phyloP scores from a whole-genome alignment of 1,284 basidiomycete genomes.

The Pascua sp. region DNA sequence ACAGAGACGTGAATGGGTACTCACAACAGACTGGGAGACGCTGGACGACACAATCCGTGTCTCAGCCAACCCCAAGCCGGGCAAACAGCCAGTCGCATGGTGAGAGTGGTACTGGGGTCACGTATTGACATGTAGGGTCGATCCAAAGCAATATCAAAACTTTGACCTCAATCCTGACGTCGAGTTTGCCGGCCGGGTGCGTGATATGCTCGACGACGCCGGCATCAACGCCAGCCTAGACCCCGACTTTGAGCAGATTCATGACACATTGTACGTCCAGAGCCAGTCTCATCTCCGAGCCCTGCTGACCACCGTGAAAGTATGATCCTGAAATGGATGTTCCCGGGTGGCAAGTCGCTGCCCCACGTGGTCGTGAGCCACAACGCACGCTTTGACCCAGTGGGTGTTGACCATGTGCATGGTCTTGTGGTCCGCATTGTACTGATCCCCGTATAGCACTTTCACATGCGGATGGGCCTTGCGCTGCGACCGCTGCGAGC shows the following conservation, averaged over 20 bases:
- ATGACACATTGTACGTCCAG: slow-evolving; percentile 22
- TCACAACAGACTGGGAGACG: slow-evolving; percentile 25
- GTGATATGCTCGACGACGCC: slow-evolving; percentile 15
- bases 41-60: slow-evolving; percentile 25
- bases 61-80: slow-evolving; percentile 22
- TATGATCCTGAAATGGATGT: slow-evolving; percentile 34
- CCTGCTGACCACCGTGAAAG: too few species aligned
- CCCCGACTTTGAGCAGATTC: slow-evolving; percentile 29
- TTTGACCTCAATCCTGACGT: slow-evolving; percentile 18
- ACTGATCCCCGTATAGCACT: slow-evolving; percentile 6
- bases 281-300: too few species aligned
- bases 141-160: slow-evolving; percentile 19
- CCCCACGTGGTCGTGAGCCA: slow-evolving; percentile 23
- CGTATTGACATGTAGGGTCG: too few species aligned
- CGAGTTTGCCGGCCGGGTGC: slow-evolving; percentile 17
- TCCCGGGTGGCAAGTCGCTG: slow-evolving; percentile 27
- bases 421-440: not conserved
- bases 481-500: slow-evolving; percentile 25
- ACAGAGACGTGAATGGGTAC: too few species aligned
- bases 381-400: slow-evolving; percentile 25
- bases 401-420: not conserved
- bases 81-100: slow-evolving; percentile 34
- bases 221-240: slow-evolving; percentile 26
- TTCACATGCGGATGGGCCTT: slow-evolving; percentile 25
- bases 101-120: slow-evolving; percentile 6